phyloP scores from a whole-genome alignment of 805 yeast genomes.

The Starmerella vaccinii region DNA sequence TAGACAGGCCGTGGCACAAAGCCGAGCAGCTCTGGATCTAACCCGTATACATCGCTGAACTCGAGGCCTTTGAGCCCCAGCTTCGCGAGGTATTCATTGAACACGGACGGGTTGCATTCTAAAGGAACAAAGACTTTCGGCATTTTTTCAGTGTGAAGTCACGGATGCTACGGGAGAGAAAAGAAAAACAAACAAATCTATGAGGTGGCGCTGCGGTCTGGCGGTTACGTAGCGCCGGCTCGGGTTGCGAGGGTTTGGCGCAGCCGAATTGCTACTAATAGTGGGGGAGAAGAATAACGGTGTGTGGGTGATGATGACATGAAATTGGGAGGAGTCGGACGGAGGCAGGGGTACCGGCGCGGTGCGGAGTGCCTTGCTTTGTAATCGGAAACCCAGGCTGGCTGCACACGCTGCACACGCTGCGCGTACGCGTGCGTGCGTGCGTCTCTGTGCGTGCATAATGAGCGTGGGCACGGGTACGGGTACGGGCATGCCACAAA shows the following conservation, averaged over 20 bases:
- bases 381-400: background rate
- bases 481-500: background rate
- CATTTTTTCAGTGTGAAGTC: background rate
- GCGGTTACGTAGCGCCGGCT: background rate
- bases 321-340: background rate
- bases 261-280: background rate
- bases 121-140: constrained; percentile 42
- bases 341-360: background rate
- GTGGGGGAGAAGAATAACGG: background rate
- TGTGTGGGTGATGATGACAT: background rate
- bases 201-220: background rate
- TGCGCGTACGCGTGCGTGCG: background rate
- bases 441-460: background rate
- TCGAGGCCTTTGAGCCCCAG: constrained; percentile 56
- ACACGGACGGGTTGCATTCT: constrained; percentile 82
- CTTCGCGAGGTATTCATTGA: constrained; percentile 53
- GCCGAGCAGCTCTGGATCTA: constrained; percentile 74
- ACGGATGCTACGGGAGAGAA: background rate
- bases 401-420: background rate
- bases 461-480: background rate
- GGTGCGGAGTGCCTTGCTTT: background rate
- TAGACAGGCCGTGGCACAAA: constrained; percentile 73
- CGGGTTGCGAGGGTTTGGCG: background rate
- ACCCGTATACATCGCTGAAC: constrained; percentile 74
- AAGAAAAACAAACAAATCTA: too few relatives aligned